These are phyloP conservation scores for Infundibulicybe gibba DNA, from an alignment of 768 basidiomycete species.

Conservation along the genomic window DNA sequence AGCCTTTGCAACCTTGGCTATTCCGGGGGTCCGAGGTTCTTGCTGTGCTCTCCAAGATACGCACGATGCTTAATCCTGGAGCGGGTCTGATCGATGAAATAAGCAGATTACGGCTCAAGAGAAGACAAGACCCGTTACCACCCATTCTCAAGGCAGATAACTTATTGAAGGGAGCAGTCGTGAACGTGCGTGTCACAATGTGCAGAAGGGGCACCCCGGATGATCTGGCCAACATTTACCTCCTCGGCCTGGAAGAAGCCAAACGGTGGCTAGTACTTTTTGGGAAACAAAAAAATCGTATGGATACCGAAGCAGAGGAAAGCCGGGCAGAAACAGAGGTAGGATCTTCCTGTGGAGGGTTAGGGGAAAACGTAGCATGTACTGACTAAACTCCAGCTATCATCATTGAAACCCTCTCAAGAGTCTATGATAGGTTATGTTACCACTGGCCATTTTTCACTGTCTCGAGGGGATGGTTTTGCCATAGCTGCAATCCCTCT, in stretches of 20 bases:
- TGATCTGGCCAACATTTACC: constrained; percentile 73
- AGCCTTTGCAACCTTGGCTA: constrained; percentile 55
- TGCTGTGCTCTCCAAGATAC: constrained; percentile 38
- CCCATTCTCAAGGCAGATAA: constrained; percentile 29
- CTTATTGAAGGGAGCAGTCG: constrained; percentile 57
- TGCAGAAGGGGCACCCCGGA: constrained; percentile 67
- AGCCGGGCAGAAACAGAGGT: constrained; percentile 25
- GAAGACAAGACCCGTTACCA: constrained; percentile 38
- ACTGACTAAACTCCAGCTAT: constrained; percentile 32
- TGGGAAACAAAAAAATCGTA: constrained; percentile 7
- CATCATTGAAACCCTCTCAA: constrained; percentile 35
- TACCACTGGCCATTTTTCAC: constrained; percentile 80
- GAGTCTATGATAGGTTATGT: constrained; percentile 71
- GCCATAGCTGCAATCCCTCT: constrained; percentile 76
- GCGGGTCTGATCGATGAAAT: constrained; percentile 48
- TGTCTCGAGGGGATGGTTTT: constrained; percentile 72
- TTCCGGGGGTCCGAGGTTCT: constrained; percentile 53
- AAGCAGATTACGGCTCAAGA: constrained; percentile 56
- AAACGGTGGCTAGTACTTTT: constrained; percentile 40
- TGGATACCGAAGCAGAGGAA: constrained; percentile 17
- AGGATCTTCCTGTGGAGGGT: neutral
- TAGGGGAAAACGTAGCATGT: neutral
- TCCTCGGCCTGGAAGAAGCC: constrained; percentile 51
- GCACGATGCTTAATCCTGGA: constrained; percentile 34
- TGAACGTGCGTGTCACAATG: constrained; percentile 63